Evolutionary conservation across 768 basidiomycete species (phyloP), one percentile per base, ranked within the genome.

Genomic region (Chalciporus sphaerocephalus): DNA sequence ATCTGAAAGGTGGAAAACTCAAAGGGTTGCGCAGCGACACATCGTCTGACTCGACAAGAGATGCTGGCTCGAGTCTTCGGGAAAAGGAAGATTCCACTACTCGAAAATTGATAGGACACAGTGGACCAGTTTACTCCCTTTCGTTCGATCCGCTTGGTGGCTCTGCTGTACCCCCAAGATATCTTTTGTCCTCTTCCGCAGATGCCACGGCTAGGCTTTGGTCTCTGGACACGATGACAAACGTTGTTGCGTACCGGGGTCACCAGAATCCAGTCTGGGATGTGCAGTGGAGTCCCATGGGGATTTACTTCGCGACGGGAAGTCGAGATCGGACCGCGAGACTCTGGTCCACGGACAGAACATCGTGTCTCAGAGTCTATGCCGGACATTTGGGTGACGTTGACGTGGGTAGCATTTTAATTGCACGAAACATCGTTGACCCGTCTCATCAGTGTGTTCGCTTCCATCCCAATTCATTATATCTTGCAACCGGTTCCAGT

Each of bases 241-340:
- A 96, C 56, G 69, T 98, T 9, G 93, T 93, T 16, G 93, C 87
- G 6, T 99, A 93, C 61, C 79, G 92, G 25, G 95, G 96, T 0
- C 96, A 99, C 57, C 86, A 94, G 61, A 94, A 96, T 64, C 93
- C 96, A 0, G 85, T 99, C 1, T 99, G 96, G 96, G 96, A 98
- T 56, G 93, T 95, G 11, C 87, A 97, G 62, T 99, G 96, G 96
- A 94, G 91, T 58, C 95, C 96, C 9, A 84, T 92, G 74, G 94
- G 96, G 4, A 81, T 94, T n/a, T 97, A 99, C 69, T 99, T 99
- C 65, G 95, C 96, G 6, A 95, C 90, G 15, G 94, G 82, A 15
- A 94, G 93, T 56, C 73, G 96, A 42, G 96, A 99, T 66, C 73
- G 91, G 48, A 96, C 96, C 4, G 96, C 96, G 0, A 76, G 94